phyloP scores from a whole-genome alignment of 805 yeast genomes.

The Candida quercuum region DNA sequence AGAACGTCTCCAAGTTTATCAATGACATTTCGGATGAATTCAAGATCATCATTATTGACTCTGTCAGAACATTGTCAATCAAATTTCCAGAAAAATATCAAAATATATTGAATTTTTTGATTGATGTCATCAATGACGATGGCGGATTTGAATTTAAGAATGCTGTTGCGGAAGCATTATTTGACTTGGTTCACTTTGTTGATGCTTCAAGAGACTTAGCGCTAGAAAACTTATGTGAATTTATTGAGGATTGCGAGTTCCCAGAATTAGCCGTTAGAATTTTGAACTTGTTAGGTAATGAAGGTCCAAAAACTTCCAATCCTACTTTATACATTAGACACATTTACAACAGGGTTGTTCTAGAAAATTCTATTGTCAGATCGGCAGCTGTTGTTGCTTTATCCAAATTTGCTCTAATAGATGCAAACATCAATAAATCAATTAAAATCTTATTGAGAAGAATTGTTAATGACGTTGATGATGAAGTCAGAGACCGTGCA shows the following conservation, averaged over 20 bases:
- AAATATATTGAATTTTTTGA: conserved; percentile 73
- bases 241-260: conserved; percentile 96
- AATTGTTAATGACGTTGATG: conserved; percentile 85
- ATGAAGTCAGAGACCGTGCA: conserved; percentile 98
- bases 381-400: conserved; percentile 93
- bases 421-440: conserved; percentile 58
- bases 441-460: conserved; percentile 73
- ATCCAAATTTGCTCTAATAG: conserved; percentile 81
- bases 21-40: conserved; percentile 94
- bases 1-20: conserved; percentile 83
- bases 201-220: conserved; percentile 82
- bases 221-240: conserved; percentile 86
- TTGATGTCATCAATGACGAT: conserved; percentile 82
- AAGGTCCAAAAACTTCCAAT: conserved; percentile 82
- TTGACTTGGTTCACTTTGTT: conserved; percentile 82
- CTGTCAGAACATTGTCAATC: conserved; percentile 84
- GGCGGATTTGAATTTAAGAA: conserved; percentile 86
- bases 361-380: conserved; percentile 92
- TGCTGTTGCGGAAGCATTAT: conserved; percentile 85
- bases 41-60: conserved; percentile 90
- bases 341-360: conserved; percentile 92
- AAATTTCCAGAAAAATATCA: conserved; percentile 91
- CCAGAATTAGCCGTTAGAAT: conserved; percentile 92
- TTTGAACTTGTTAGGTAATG: conserved; percentile 85
- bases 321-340: conserved; percentile 93